Conservation (phyloP, 2,329 filamentous ascomycete species). For the Exophiala xenobiotica region DNA sequence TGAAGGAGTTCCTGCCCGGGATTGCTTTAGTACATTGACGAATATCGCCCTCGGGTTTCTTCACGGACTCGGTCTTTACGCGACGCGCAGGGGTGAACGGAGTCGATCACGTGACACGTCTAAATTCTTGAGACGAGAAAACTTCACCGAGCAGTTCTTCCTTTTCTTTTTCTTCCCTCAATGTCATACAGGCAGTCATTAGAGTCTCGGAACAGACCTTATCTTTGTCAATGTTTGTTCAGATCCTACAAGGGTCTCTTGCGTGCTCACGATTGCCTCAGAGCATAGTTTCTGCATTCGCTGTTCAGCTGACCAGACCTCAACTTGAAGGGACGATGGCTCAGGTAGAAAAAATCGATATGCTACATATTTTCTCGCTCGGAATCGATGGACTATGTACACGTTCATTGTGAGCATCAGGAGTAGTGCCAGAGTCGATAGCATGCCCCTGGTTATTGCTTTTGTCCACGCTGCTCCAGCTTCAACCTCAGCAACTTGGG, state of each 20-base stretch:
- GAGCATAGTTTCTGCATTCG: conserved; percentile 66
- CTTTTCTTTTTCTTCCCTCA: conserved; percentile 38
- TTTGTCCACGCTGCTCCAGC: conserved; percentile 68
- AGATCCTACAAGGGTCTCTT: conserved; percentile 72
- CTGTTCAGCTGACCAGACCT: conserved; percentile 68
- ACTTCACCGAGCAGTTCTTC: conserved; percentile 2
- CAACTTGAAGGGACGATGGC: conserved; percentile 53
- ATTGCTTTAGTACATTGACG: too few relatives aligned
- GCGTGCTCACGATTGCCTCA: conserved; percentile 99
- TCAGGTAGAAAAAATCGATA: conserved; percentile 41
- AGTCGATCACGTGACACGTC: too few relatives aligned
- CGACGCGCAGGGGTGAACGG: too few relatives aligned
- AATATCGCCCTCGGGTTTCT: too few relatives aligned
- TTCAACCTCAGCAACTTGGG: conserved; percentile 76
- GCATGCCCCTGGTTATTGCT: not conserved
- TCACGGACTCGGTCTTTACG: too few relatives aligned
- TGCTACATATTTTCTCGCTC: conserved; percentile 31
- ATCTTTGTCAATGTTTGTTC: conserved; percentile 77
- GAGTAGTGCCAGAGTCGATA: not conserved
- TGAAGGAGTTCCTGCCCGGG: too few relatives aligned
- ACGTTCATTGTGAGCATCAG: not conserved
- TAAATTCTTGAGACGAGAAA: too few relatives aligned
- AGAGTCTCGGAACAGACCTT: conserved; percentile 96
- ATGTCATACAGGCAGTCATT: conserved; percentile 82
- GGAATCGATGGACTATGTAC: not conserved